Conservation (phyloP, 148 eudicot species). For the Vaccinium vitisidaea region DNA sequence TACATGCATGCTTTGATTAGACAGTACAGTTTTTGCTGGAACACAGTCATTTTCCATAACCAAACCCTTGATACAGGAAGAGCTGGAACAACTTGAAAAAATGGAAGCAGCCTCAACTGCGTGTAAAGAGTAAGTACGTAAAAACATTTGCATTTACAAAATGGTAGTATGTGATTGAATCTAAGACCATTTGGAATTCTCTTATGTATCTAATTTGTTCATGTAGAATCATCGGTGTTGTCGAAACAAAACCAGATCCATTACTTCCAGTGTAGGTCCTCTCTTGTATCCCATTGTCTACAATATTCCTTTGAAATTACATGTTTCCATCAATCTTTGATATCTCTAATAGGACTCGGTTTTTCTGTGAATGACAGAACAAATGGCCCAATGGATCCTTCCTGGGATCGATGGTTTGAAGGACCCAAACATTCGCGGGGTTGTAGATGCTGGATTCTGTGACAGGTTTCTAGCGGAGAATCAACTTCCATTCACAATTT, state of each 20-base stretch:
- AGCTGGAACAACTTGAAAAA: constrained; percentile 73
- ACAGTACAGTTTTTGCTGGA: not conserved
- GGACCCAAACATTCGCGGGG: constrained; percentile 62
- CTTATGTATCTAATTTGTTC: not conserved
- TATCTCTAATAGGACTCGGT: not conserved
- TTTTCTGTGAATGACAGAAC: constrained; percentile 34
- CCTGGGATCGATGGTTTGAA: constrained; percentile 93
- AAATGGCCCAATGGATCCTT: constrained; percentile 58
- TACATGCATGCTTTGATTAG: not conserved
- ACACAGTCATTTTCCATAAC: not conserved
- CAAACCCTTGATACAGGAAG: constrained; percentile 51
- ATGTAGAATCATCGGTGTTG: constrained; percentile 44
- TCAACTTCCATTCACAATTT: not conserved
- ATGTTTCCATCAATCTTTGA: not conserved
- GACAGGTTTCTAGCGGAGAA: constrained; percentile 16
- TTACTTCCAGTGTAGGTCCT: constrained; percentile 67
- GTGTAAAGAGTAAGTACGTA: constrained; percentile 72
- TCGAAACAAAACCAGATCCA: constrained; percentile 82
- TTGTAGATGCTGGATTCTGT: constrained; percentile 73
- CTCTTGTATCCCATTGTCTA: constrained; percentile 8
- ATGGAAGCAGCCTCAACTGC: constrained; percentile 62
- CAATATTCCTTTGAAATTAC: not conserved
- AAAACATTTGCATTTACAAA: not conserved
- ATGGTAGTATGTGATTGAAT: not conserved
- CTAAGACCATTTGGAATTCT: not conserved